These are phyloP conservation scores for Fusarium sulawesiense DNA, from an alignment of 2,329 filamentous ascomycete genomes.

Conservation along the genomic window DNA sequence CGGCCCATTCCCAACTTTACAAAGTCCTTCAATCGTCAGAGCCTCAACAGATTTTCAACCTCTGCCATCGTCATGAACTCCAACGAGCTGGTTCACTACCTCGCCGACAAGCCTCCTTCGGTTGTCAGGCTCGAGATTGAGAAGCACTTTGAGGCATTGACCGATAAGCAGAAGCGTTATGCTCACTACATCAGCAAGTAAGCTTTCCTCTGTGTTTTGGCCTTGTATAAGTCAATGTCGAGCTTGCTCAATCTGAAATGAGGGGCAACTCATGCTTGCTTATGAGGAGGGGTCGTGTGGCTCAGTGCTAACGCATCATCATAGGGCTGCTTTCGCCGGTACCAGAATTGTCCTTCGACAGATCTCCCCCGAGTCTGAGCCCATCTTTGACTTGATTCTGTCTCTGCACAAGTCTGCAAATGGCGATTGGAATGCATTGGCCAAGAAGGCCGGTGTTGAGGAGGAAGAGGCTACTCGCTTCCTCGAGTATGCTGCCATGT, in stretches of 20 bases:
- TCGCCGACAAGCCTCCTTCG: constrained; percentile 90
- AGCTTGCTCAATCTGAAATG: constrained; percentile 4
- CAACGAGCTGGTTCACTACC: constrained; percentile 77
- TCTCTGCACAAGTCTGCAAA: constrained; percentile 72
- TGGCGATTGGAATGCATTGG: constrained; percentile 78
- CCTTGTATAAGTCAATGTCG: background rate
- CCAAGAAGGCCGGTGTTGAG: constrained; percentile 71
- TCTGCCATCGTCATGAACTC: constrained; percentile 63
- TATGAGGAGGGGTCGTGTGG: constrained; percentile 21
- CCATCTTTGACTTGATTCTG: constrained; percentile 84
- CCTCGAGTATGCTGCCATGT: constrained; percentile 81
- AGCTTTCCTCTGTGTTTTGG: constrained; percentile 36
- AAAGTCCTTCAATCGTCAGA: constrained; percentile 39
- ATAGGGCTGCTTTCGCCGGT: constrained; percentile 79
- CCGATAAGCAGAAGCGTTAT: constrained; percentile 85
- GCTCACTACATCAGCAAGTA: constrained; percentile 89
- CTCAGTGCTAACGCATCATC: constrained; percentile 17
- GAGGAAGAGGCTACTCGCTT: constrained; percentile 74
- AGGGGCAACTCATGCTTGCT: constrained; percentile 17
- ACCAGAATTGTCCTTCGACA: constrained; percentile 83
- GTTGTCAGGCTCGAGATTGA: constrained; percentile 90
- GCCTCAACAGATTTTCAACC: constrained; percentile 48
- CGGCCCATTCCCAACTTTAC: constrained; percentile 41
- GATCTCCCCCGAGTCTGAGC: constrained; percentile 82
- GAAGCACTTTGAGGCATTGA: constrained; percentile 86